Evolutionary conservation across 345 rosid genomes (phyloP).

Genomic region (Eucalyptus grandis): DNA sequence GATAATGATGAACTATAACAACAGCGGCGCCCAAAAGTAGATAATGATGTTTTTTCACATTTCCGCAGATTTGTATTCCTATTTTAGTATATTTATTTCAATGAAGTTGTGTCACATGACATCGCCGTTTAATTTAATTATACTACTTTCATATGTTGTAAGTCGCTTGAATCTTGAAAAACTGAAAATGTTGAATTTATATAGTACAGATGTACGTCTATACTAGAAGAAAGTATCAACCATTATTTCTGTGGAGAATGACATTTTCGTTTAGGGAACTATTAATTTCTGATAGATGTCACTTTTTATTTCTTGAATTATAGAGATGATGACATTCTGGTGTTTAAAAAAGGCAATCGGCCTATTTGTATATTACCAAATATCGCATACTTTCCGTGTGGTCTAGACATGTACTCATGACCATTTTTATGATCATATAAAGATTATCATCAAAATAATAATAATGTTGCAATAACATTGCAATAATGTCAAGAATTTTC

Average conservation of each 20-base stretch:
- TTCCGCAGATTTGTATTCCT: background rate
- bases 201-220: background rate
- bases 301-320: background rate
- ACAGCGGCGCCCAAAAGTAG: background rate
- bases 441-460: background rate
- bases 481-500: background rate
- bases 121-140: too few relatives aligned
- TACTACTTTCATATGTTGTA: background rate
- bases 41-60: too few relatives aligned
- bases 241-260: background rate
- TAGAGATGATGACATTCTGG: background rate
- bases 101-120: background rate
- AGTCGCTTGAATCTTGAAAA: background rate
- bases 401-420: background rate
- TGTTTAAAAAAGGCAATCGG: background rate
- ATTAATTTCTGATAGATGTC: background rate
- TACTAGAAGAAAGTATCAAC: background rate
- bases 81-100: background rate
- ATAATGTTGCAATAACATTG: background rate
- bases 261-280: background rate
- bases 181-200: background rate
- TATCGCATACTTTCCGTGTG: background rate
- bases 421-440: too few relatives aligned
- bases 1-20: background rate
- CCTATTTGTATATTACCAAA: background rate